phyloP scores from a whole-genome alignment of 108 stramenopile species.

The Chaetoceros muelleri region DNA sequence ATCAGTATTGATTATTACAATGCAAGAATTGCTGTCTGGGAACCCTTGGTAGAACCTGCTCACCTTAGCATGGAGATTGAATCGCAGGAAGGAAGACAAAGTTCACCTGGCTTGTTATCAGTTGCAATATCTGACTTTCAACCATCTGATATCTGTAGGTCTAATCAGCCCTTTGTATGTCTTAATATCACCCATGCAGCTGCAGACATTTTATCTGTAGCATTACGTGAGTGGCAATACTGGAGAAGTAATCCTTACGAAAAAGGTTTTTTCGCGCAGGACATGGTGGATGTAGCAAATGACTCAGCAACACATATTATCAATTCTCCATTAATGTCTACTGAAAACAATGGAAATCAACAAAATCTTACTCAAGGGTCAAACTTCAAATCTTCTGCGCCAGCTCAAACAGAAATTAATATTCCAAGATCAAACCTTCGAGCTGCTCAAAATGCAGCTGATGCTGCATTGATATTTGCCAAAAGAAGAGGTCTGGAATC shows the following conservation, averaged over 20 bases:
- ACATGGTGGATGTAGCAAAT: background rate
- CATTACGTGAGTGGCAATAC: slow-evolving; percentile 20
- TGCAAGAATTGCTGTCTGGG: slow-evolving; percentile 41
- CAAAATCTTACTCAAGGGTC: background rate
- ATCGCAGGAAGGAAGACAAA: slow-evolving; percentile 18
- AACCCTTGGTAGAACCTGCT: slow-evolving; percentile 47
- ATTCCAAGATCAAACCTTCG: background rate
- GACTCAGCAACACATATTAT: background rate
- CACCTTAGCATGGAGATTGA: slow-evolving; percentile 25
- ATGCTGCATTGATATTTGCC: slow-evolving; percentile 43
- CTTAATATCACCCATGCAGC: slow-evolving; percentile 36
- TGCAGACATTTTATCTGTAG: slow-evolving; percentile 20
- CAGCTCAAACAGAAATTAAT: background rate
- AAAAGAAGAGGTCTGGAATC: slow-evolving; percentile 31
- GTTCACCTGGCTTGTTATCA: slow-evolving; percentile 23
- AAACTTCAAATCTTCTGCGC: background rate
- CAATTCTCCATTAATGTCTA: background rate
- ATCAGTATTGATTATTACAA: slow-evolving; percentile 48
- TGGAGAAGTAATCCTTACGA: slow-evolving; percentile 23
- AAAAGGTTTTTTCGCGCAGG: no score
- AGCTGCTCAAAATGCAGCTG: slow-evolving; percentile 22
- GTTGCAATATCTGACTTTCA: slow-evolving; percentile 30
- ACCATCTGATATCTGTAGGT: slow-evolving; percentile 9
- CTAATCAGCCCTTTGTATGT: slow-evolving; percentile 8
- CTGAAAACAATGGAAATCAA: background rate